Evolutionary conservation across 2,329 filamentous ascomycete species (phyloP).

Genomic region (Hirsutella thompsonii): DNA sequence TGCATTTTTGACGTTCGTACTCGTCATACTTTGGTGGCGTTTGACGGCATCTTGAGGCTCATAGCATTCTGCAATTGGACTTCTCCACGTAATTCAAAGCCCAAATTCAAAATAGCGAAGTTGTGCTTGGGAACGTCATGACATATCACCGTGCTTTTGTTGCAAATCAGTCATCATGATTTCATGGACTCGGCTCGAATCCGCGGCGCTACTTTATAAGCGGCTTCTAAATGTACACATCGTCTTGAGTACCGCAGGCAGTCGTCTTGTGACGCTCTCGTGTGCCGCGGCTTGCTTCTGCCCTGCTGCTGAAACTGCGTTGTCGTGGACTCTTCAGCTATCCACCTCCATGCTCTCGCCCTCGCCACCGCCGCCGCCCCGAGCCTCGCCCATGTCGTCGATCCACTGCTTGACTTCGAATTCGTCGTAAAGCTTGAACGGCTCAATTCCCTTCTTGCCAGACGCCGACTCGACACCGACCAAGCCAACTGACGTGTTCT

Average conservation of each 20-base stretch:
- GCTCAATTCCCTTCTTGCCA: slow-evolving; percentile 50
- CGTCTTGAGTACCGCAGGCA: slow-evolving; percentile 8
- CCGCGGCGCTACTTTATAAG: slow-evolving; percentile 1
- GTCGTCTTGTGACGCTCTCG: background rate
- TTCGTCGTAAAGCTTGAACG: slow-evolving; percentile 84
- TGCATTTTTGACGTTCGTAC: too few species aligned
- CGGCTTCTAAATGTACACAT: slow-evolving; percentile 23
- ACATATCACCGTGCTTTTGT: too few species aligned
- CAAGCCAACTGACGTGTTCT: slow-evolving; percentile 88
- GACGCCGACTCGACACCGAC: slow-evolving; percentile 47
- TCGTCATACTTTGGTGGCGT: too few species aligned
- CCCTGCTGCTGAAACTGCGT: background rate
- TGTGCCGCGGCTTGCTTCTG: background rate
- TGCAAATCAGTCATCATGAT: background rate
- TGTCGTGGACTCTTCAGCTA: slow-evolving; percentile 12
- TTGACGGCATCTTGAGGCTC: too few species aligned
- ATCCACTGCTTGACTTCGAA: slow-evolving; percentile 77
- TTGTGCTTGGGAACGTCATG: too few species aligned
- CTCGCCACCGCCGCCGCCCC: slow-evolving; percentile 26
- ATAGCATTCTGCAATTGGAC: too few species aligned
- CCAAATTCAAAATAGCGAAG: too few species aligned
- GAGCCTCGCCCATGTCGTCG: slow-evolving; percentile 53
- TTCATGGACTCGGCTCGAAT: background rate
- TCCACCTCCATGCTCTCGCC: slow-evolving; percentile 23
- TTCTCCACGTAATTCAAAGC: too few species aligned